Evolutionary conservation across 495 filamentous ascomycete genomes (phyloP), one percentile per base, ranked within the genome.

Genomic region (Talaromyces adpressus): DNA sequence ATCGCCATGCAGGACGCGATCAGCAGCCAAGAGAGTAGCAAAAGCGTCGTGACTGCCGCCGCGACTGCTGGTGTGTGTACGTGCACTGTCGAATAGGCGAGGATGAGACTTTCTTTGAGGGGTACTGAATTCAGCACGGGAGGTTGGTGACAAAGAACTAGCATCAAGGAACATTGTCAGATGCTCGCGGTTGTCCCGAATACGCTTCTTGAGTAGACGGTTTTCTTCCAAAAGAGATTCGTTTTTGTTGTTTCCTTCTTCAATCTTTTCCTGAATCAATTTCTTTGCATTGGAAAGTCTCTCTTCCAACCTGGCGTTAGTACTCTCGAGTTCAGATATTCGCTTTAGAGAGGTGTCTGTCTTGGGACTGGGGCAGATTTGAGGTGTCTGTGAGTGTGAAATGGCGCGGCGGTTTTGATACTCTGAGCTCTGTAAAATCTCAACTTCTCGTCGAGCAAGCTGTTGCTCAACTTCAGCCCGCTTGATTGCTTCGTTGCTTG

Each of bases 401-500:
- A 66, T 70, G 53, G 56, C 56, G 57, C 77, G 70, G 51, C 75
- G 75, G 70, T 69, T 74, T 66, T 73, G 74, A 65, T 77, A 79
- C 57, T 78, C 73, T 63, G 74, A 74, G 62, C 84, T 83, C 65
- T 92, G 90, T 22, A 98, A 76, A 9, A 93, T 91, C 64, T 97
- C 89, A 6, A 97, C 89, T 73, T 98, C 95, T 34, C 90, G 84
- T 62, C 89, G 87, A n/a, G 89, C 89, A 78, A 98, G 91, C 57
- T 95, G 90, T 63, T 95, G 91, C 74, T 98, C 94, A 11, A 98
- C 94, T 39, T 87, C 90, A 63, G 93, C 91, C 41, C 92, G 85
- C 72, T 95, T 93, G 4, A 90, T 82, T 25, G 92, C 89, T 72
- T 96, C 93, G 30, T 88, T 84, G 49, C 89, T 93, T 68, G 95